Conservation (phyloP, 352 stramenopile species). For the Thalassiosira oceanica region DNA sequence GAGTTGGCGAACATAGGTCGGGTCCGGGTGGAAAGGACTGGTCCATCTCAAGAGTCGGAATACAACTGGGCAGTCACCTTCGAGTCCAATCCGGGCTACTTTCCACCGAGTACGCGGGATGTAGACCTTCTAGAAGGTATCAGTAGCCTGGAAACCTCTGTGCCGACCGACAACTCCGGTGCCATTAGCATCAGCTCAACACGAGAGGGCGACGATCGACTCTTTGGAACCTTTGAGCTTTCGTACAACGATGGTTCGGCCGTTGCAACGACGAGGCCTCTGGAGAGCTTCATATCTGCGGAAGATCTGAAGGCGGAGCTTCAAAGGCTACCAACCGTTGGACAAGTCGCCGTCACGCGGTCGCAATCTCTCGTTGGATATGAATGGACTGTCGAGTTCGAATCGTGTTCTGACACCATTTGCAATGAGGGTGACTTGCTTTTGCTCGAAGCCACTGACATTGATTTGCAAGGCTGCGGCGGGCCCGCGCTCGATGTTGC, state of each 20-base stretch:
- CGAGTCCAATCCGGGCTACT: conserved; percentile 88
- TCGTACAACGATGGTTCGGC: conserved; percentile 34
- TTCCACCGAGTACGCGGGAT: conserved; percentile 78
- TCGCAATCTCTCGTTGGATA: conserved; percentile 80
- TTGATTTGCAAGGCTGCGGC: conserved; percentile 51
- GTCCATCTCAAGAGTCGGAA: conserved; percentile 84
- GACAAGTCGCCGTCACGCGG: conserved; percentile 83
- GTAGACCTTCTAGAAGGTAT: conserved; percentile 41
- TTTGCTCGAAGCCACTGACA: conserved; percentile 58
- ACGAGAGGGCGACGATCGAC: conserved; percentile 36
- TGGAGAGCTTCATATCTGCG: conserved; percentile 90
- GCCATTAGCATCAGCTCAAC: conserved; percentile 23
- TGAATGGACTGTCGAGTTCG: conserved; percentile 89
- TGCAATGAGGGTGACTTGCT: conserved; percentile 90
- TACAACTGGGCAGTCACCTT: conserved; percentile 95
- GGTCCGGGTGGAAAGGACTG: conserved; percentile 85
- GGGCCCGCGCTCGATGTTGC: conserved; percentile 19
- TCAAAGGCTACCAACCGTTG: conserved; percentile 89
- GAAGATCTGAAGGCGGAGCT: conserved; percentile 88
- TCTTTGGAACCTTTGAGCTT: conserved; percentile 66
- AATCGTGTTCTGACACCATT: conserved; percentile 81
- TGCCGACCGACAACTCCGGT: conserved; percentile 30
- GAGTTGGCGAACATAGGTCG: conserved; percentile 90
- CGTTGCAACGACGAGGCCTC: conserved; percentile 81
- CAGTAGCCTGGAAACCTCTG: conserved; percentile 39